Evolutionary conservation across 2,329 filamentous ascomycete species (phyloP).

Genomic region (Talaromyces rugulosus): DNA sequence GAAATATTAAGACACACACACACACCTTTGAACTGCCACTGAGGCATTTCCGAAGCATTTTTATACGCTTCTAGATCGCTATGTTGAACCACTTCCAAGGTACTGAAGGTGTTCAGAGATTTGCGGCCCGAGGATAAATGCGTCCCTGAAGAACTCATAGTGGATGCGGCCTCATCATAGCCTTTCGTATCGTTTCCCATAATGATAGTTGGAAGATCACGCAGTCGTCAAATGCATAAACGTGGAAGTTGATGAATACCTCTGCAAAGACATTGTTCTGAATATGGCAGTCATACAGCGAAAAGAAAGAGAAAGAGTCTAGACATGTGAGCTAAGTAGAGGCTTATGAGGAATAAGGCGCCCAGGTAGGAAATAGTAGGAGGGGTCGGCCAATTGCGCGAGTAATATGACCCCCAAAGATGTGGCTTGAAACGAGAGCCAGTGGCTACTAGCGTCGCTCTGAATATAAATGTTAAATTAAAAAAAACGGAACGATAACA

Average conservation of each 20-base stretch:
- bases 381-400: neutral
- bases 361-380: neutral
- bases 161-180: neutral
- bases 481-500: neutral
- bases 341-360: neutral
- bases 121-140: neutral
- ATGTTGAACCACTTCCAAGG: slow-evolving; percentile 5
- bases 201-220: neutral
- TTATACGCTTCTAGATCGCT: slow-evolving; percentile 6
- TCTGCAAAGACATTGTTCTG: neutral
- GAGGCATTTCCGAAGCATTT: slow-evolving; percentile 1
- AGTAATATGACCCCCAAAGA: neutral
- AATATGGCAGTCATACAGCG: neutral
- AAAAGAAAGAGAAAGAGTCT: neutral
- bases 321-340: neutral
- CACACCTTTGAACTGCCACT: neutral
- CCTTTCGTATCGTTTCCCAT: neutral
- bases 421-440: neutral
- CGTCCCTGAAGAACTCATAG: neutral
- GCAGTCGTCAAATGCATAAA: neutral
- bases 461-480: neutral
- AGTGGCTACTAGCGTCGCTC: neutral
- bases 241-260: neutral
- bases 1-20: neutral
- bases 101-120: slow-evolving; percentile 2